Base-by-base conservation (phyloP, 2,329 filamentous ascomycete genomes). In the Penicillium sp. region DNA sequence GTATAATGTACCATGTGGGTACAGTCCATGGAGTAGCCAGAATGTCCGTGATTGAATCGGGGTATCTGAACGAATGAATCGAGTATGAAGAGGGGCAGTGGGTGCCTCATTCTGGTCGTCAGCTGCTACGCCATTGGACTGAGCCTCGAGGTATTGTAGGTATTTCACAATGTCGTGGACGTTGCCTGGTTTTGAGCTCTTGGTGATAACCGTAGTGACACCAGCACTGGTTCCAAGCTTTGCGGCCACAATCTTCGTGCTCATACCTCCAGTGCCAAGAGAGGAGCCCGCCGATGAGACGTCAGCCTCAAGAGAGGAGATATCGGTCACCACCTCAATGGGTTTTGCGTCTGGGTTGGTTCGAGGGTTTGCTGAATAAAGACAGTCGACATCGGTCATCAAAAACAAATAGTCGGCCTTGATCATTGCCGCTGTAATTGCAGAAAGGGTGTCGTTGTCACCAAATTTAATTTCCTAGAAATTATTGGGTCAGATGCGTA, bases 351-450 rank as follows among this genome's bases (percentile, higher is more conserved):
- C 89, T 0, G 91, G 87, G 68, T 96, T 82, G 1, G 86, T 88
- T 31, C 94, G 85, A 1, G 94, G 94, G 68, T 99, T 99, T 76
- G 93, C 94, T 75, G 96, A 92, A 75, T 99, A 99, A 13, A 99
- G 81, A 72, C 93, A 97, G 73, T 99, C 94, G 48, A 99, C 94
- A 71, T 99, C 94, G 1, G 94, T 99, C 94, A 99, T 97, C 62
- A 99, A 83, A 77, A 99, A 99, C 10, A 99, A 83, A 68, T 96
- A 91, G 70, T 99, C 93, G 50, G 94, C 94, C 69, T 96, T 91
- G 21, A 97, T 90, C 92, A 97, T 97, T 65, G 90, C 94, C 1
- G 94, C 91, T 0, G 94, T 96, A 67, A 99, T 97, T 57, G 94
- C 94, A 13, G 92, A 96, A 47, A 99, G 82, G 1, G 94, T 99